Evolutionary conservation across 2,329 filamentous ascomycete genomes (phyloP).

Genomic region (Diaporthe citri): DNA sequence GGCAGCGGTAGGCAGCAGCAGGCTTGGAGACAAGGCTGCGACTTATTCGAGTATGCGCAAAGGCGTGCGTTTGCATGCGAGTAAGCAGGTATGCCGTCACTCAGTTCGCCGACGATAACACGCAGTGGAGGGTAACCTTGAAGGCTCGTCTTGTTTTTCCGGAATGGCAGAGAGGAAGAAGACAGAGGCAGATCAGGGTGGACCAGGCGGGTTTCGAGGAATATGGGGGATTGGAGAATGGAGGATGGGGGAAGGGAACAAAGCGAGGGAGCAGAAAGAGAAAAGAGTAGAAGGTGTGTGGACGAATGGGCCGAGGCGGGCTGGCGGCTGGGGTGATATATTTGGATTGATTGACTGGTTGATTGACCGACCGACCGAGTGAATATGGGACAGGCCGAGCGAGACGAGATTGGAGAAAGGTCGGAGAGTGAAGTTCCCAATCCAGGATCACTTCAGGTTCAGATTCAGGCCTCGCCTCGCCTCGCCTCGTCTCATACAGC

Average conservation of each 20-base stretch:
- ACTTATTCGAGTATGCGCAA: constrained; percentile 17
- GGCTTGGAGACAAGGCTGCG: constrained; percentile 24
- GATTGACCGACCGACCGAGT: background rate
- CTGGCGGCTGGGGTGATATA: constrained; percentile 24
- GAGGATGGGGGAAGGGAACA: constrained; percentile 23
- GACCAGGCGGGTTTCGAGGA: constrained; percentile 17
- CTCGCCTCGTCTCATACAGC: constrained; percentile 16
- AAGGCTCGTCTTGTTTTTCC: background rate
- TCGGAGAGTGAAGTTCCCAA: constrained; percentile 2
- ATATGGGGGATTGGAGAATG: constrained; percentile 19
- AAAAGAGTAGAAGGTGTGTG: constrained; percentile 1
- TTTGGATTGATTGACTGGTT: constrained; percentile 10
- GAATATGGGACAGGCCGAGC: background rate
- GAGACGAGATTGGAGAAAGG: constrained; percentile 25
- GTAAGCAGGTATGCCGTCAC: background rate
- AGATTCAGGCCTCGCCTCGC: constrained; percentile 3
- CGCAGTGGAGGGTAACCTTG: background rate
- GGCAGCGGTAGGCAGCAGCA: constrained; percentile 15
- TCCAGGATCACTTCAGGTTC: background rate
- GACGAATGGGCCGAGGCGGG: constrained; percentile 23
- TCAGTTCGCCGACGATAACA: background rate
- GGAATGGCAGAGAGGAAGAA: background rate
- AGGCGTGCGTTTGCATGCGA: background rate
- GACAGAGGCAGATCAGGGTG: constrained; percentile 15
- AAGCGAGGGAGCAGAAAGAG: constrained; percentile 26